Evolutionary conservation across 257 asterid species (phyloP), one percentile per base, ranked within the genome.

Genomic region (Primulina tabacum): DNA sequence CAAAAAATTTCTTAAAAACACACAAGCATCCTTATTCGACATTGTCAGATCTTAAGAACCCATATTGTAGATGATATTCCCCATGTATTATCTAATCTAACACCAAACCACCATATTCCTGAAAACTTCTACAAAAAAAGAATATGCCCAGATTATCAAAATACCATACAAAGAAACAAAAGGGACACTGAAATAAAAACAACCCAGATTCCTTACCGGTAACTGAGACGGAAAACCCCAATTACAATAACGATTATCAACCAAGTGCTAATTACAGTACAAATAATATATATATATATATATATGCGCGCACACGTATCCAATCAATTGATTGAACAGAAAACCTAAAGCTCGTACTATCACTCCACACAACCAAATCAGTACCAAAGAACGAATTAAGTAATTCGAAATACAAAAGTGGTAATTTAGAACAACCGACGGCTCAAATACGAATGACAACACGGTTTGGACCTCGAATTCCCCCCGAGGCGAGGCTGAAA

Each of bases 61-160:
- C 57, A 65, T 16, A n/a, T 7, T 12, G 69, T 16, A 34, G 17
- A 52, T 11, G 56, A 75, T 68, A 55, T 18, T 62, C 60, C 47
- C 8, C 40, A 34, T 1, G 62, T 21, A 65, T 7, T 4, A 6
- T 21, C 59, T 43, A 32, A 21, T 21, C 59, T 43, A 32, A 21
- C 18, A 71, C 11, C 68, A 43, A 52, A 18, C 52, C 64, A 26
- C 65, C 38, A 34, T 20, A 71, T 30, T 67, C 47, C 67, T 16
- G 2, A 37, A 21, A 56, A 20, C 50, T 60, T 61, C 40, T 21
- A 62, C 18, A 40, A 35, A 71, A 43, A 9, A 50, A 50, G 0
- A 50, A 50, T 17, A 50, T 14, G 57, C 57, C 20, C 57, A 16
- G 57, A 8, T 5, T 5, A 50, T 50, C 21, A 50, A 14, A 16